Percentiles rank a stretch among this genome's conserved stretches.
phyloP scores from a whole-genome alignment of 306 rosid genomes.

The Casuarina equisetifolia region DNA sequence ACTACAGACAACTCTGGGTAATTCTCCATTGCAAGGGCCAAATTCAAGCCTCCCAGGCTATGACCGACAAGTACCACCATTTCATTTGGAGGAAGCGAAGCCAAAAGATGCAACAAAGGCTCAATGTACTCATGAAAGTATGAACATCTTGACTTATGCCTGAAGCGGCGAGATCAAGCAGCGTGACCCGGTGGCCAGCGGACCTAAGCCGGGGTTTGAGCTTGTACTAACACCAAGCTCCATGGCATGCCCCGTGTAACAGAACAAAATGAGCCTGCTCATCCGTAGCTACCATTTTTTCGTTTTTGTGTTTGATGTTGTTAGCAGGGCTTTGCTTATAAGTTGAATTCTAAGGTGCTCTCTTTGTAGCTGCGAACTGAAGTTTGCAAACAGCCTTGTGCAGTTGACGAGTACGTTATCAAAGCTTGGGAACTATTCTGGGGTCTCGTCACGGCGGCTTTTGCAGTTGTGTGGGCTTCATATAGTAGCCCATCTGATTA shows the following conservation, averaged over 20 bases:
- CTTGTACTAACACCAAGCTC: slow-evolving; percentile 79
- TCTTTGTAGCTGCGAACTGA: no score
- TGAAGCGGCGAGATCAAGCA: slow-evolving; percentile 50
- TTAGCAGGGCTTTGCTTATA: no score
- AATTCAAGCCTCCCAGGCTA: slow-evolving; percentile 63
- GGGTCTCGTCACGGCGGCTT: no score
- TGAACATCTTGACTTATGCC: slow-evolving; percentile 53
- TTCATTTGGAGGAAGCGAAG: slow-evolving; percentile 34
- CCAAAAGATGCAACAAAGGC: slow-evolving; percentile 55
- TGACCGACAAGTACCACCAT: slow-evolving; percentile 73
- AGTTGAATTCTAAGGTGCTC: no score
- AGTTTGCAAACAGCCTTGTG: no score
- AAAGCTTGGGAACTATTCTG: no score
- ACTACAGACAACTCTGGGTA: slow-evolving; percentile 46
- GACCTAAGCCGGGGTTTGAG: slow-evolving; percentile 52
- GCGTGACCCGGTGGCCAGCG: slow-evolving; percentile 50
- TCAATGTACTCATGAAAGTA: slow-evolving; percentile 41
- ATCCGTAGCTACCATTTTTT: background rate
- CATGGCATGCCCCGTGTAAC: slow-evolving; percentile 78
- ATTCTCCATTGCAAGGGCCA: slow-evolving; percentile 67
- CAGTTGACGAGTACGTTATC: no score
- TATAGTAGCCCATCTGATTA: no score
- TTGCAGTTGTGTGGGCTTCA: no score
- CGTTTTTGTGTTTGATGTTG: no score
- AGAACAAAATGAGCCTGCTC: slow-evolving; percentile 49